Conservation (phyloP, 2,329 filamentous ascomycete species). For the Chrysoporthe deuterocubensis region DNA sequence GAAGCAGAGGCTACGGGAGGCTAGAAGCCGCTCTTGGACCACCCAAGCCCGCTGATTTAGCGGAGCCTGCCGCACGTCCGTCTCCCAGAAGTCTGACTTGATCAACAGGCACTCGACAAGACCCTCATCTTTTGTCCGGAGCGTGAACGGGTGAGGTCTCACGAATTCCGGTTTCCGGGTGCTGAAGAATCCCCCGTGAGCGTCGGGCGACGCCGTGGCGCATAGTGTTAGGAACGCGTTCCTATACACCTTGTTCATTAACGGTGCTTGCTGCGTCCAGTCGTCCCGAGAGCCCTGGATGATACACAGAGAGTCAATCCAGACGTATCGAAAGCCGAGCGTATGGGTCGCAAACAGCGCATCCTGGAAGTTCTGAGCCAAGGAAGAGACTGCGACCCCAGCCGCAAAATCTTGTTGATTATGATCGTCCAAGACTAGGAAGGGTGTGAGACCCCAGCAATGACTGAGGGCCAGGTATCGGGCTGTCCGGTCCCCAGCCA, state of each 20-base stretch:
- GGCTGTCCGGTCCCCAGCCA: neutral
- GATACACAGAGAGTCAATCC: no score
- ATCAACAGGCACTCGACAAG: conserved; percentile 6
- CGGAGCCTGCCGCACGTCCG: conserved; percentile 7
- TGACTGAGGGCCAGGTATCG: conserved; percentile 36
- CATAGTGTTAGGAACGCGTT: conserved; percentile 21
- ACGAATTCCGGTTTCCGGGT: neutral
- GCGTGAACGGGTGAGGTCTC: neutral
- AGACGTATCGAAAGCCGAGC: conserved; percentile 31
- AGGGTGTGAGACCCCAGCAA: conserved; percentile 31
- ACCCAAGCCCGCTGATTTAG: conserved; percentile 24
- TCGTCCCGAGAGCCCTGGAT: conserved; percentile 31
- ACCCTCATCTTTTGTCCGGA: neutral
- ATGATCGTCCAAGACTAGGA: conserved; percentile 1
- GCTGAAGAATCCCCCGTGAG: conserved; percentile 19
- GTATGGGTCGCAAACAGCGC: conserved; percentile 26
- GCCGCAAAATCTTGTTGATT: conserved; percentile 5
- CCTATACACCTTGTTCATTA: conserved; percentile 37
- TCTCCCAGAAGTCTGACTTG: conserved; percentile 21
- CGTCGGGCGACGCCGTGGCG: conserved; percentile 11
- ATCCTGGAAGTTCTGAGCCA: conserved; percentile 29
- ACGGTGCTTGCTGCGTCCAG: conserved; percentile 31
- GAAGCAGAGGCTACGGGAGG: conserved; percentile 20
- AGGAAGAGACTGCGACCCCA: conserved; percentile 4
- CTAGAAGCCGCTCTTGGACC: conserved; percentile 23